Evolutionary conservation across 139 green algal genomes (phyloP), one percentile per base, ranked within the genome.

Genomic region (Gonium pectorale): DNA sequence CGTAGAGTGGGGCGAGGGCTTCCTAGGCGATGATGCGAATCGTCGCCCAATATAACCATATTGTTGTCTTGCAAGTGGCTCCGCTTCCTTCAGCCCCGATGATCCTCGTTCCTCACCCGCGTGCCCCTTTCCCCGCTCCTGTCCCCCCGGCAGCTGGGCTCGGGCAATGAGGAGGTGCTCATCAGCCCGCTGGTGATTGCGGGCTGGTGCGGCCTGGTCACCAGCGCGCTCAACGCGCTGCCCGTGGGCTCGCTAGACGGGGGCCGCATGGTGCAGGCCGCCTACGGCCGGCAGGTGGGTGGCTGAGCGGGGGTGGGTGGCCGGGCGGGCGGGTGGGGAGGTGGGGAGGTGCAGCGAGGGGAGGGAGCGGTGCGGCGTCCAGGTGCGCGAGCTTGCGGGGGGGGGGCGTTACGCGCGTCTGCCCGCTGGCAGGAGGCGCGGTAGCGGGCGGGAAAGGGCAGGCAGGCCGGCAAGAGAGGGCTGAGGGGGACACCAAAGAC

Each of bases 171-270:
- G 54, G 75, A 89, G 67, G 63, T 91, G 60, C 69, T 80, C 3
- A 69, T 91, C 44, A 88, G 81, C 11, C 87, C 87, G 49, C 77
- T 90, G 51, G 79, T 94, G 17, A 90, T 96, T 44, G 95, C 89
- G 3, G 96, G 96, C 68, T 98, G 96, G 96, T 95, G 90, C 83
- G 95, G 95, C 56, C 88, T 98, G 27, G 91, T 97, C 22, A 93
- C 90, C 26, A 96, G 90, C 9, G 90, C 94, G 5, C 92, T 98
- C 80, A 98, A 98, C 89, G 66, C 92, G 78, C 91, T 98, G 73
- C 95, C 95, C 2, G 94, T 97, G 33, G 95, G 95, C 68, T 89
- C 81, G 27, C 72, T 98, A 33, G 95, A 98, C 82, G 95, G 95
- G 24, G 95, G 95, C 17, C 87, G 95, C 54, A 94, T 93, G 67